These are phyloP conservation scores for Neobulgaria alba DNA, from an alignment of 2,329 filamentous ascomycete species.

Conservation along the genomic window DNA sequence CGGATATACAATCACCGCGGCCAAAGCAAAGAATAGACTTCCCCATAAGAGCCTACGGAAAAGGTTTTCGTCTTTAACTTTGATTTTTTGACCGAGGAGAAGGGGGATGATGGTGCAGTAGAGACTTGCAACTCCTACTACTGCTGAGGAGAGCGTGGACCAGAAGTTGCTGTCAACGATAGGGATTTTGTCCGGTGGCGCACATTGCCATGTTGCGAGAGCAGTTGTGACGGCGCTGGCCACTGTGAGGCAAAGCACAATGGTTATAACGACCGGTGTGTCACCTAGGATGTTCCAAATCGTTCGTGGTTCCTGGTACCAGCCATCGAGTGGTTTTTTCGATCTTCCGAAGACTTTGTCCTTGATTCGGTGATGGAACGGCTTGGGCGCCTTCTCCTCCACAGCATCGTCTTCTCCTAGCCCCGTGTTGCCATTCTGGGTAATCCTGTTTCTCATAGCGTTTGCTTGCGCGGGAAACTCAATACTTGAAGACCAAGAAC, in stretches of 20 bases:
- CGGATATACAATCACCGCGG: too few species aligned
- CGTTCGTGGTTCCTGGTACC: not conserved
- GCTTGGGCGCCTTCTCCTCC: not conserved
- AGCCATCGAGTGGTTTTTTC: too few species aligned
- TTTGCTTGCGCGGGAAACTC: not conserved
- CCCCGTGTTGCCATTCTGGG: too few species aligned
- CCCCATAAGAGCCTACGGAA: too few species aligned
- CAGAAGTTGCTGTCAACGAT: constrained; percentile 3
- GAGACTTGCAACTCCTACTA: constrained; percentile 1
- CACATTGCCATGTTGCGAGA: constrained; percentile 3
- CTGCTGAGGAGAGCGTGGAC: constrained; percentile 1
- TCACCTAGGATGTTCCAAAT: not conserved
- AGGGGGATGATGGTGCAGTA: constrained; percentile 7
- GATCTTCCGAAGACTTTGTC: too few species aligned
- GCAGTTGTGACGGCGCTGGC: constrained; percentile 1
- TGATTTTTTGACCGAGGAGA: too few species aligned
- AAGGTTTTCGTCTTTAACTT: too few species aligned
- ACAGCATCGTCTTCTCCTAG: too few species aligned
- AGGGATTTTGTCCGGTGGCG: not conserved
- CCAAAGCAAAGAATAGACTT: too few species aligned
- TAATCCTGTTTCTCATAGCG: too few species aligned
- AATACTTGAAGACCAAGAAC: not conserved
- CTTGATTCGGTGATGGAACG: not conserved
- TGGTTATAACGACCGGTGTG: not conserved
- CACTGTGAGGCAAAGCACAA: not conserved